These are phyloP conservation scores for Rhodotorula sp. DNA, from an alignment of 1,284 basidiomycete genomes.

Conservation along the genomic window DNA sequence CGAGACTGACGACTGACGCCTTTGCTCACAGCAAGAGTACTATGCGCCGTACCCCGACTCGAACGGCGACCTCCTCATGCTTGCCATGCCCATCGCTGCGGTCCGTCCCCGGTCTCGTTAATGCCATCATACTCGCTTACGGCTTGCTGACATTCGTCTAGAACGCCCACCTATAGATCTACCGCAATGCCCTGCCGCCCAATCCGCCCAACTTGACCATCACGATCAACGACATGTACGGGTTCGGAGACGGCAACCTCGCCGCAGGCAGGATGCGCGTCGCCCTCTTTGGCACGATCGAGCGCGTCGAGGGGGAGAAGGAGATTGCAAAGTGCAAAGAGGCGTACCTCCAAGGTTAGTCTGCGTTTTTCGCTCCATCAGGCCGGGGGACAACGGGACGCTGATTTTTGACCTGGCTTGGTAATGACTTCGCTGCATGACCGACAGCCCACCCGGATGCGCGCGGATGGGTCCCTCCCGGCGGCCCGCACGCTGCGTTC, in stretches of 20 bases:
- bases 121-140: background rate
- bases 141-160: background rate
- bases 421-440: no score
- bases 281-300: constrained; percentile 37
- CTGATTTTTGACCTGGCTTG: background rate
- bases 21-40: constrained; percentile 27
- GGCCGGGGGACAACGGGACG: no score
- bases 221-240: constrained; percentile 36
- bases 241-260: constrained; percentile 37
- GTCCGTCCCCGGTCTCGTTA: constrained; percentile 7
- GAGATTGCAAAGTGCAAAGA: constrained; percentile 24
- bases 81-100: constrained; percentile 40
- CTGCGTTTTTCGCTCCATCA: no score
- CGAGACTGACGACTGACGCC: no score
- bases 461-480: constrained; percentile 30
- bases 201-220: constrained; percentile 37
- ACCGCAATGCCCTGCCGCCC: constrained; percentile 40
- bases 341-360: constrained; percentile 30
- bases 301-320: constrained; percentile 29
- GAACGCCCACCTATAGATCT: constrained; percentile 17
- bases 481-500: constrained; percentile 36
- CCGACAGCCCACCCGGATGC: constrained; percentile 33
- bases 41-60: constrained; percentile 38
- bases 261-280: constrained; percentile 39
- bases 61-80: constrained; percentile 36